Evolutionary conservation across 116 monocot genomes (phyloP), one percentile per base, ranked within the genome.

Genomic region (Thalassia testudinum): DNA sequence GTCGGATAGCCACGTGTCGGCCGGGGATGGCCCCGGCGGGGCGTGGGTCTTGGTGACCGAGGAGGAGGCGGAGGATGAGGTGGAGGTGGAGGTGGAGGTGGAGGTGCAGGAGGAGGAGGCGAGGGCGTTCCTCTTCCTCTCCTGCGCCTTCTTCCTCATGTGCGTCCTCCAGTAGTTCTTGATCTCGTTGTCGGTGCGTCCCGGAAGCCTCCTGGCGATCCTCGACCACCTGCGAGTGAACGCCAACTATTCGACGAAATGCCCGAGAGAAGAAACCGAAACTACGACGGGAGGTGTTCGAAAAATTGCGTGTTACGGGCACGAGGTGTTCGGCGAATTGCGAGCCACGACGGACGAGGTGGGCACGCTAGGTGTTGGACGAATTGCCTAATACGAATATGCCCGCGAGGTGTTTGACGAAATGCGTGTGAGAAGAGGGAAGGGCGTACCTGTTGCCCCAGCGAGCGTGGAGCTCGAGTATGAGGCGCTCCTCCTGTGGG

Each of bases 111-210:
- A 21, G 0, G 57, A 27, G 27, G 27, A 18, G 5, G 58, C 60
- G n/a, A 59, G 40, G 27, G 52, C 64, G 45, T 15, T 20, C 47
- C 38, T 60, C 54, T 66, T 73, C 23, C 43, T 34, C 49, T 73
- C 73, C 24, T 78, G 69, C 1, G 78, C 73, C 58, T 54, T 68
- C 70, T 78, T 78, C 54, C 78, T 78, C 73, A 73, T 78, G 42
- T 69, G 73, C 0, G 78, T 78, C 59, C 78, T 69, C 78, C 78
- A 56, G 56, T 56, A 37, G 38, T 56, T 56, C 63, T 87, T 82
- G 26, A 81, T 87, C 73, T 81, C 81, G 48, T 87, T 81, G 52
- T 82, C 87, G 0, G 82, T 87, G 21, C 82, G 75, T 6, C 87
- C 87, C 11, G 87, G 87, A 5, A 82, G 67, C 47, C 49, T 75